These are phyloP conservation scores for Reutealis trisperma DNA, from an alignment of 345 rosid species.

Conservation along the genomic window DNA sequence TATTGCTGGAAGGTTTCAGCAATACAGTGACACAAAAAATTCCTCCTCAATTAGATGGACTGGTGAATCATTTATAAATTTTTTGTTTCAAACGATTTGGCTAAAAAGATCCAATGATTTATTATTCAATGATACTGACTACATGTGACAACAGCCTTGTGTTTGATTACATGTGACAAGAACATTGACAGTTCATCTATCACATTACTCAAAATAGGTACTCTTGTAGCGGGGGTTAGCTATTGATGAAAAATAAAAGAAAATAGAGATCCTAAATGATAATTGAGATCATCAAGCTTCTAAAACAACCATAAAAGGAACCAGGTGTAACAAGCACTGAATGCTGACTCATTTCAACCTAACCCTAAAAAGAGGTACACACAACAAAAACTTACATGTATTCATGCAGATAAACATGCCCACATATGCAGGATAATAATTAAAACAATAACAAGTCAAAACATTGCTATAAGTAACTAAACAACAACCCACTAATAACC, in stretches of 20 bases:
- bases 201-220: slow-evolving; percentile 1
- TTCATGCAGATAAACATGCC: not conserved
- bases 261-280: not conserved
- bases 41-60: not conserved
- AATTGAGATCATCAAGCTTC: not conserved
- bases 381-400: not conserved
- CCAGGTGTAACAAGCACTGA: not conserved
- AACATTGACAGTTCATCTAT: not conserved
- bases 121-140: not conserved
- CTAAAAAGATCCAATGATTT: not conserved
- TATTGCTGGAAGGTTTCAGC: not conserved
- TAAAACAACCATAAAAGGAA: not conserved
- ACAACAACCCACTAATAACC: slow-evolving; percentile 2
- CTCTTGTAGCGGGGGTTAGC: not conserved
- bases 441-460: not conserved
- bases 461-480: not conserved
- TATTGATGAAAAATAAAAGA: not conserved
- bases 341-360: not conserved
- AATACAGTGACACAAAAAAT: not conserved
- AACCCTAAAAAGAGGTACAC: not conserved
- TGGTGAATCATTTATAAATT: not conserved
- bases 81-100: not conserved
- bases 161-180: not conserved
- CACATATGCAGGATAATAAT: not conserved
- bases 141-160: not conserved